Base-by-base conservation (phyloP, 2,329 filamentous ascomycete species). In the Madurella fahalii region DNA sequence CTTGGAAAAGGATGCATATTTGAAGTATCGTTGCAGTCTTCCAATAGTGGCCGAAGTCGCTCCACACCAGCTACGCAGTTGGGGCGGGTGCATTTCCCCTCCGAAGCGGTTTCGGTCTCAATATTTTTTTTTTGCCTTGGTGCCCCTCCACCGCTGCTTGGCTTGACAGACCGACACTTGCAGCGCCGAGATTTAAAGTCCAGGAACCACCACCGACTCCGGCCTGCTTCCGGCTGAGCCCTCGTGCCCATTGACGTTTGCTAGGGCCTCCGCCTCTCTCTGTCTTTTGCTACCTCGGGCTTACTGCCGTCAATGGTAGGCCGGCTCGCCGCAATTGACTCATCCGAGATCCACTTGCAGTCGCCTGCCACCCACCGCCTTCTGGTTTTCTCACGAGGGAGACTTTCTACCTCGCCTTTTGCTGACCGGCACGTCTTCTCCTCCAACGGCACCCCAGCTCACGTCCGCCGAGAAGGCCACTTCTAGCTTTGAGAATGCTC, bases 401-500 rank as follows among this genome's bases (percentile, higher is more conserved):
- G 9, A 5, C 18, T 13, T 25, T 12, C 41, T 9, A 13, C 3
- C 18, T 13, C 16, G 16, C 41, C 11, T 43, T 16, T 16, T 25
- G 11, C 17, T 12, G 18, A 30, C 34, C 44, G 30, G 37, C 9
- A 15, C 34, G 13, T 42, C 40, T 43, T 45, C 30, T 46, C 39
- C 37, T 47, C 44, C 30, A 16, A 34, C 30, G 41, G 32, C 46
- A 25, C 41, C 15, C 16, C 40, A 34, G 30, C 32, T 31, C 17
- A n/a, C 31, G 25, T 12, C 11, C 31, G 7, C 25, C 47, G 13
- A 47, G 31, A 32, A 40, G 9, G 37, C 37, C 18, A 17, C 42
- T 34, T 7, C 18, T 32, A 25, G 17, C 43, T 50, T 32, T 42
- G 61, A 65, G 50, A 37, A 78, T 78, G 75, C 67, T 77, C 55